Evolutionary conservation across 192 early-diverging fungal species (phyloP).

Genomic region (Mortierella claussenii): DNA sequence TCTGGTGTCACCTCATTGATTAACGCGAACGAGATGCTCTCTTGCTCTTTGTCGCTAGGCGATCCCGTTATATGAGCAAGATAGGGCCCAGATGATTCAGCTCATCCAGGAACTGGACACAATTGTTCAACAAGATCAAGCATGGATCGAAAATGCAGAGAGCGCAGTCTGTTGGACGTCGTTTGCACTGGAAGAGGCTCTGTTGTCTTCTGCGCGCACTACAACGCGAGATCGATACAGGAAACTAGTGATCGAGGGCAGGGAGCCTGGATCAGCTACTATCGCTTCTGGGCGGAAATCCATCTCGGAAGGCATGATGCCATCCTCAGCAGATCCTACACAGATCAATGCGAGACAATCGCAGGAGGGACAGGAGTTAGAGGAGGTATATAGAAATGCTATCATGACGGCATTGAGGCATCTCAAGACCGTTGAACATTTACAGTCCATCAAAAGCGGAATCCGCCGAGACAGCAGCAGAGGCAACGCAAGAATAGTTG

Average conservation of each 20-base stretch:
- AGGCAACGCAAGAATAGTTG: neutral
- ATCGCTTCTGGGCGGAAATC: neutral
- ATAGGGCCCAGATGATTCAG: conserved; percentile 17
- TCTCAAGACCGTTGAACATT: conserved; percentile 17
- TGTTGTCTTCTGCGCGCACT: neutral
- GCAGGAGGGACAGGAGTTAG: neutral
- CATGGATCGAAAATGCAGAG: conserved; percentile 23
- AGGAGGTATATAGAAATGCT: conserved; percentile 5
- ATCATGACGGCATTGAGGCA: conserved; percentile 21
- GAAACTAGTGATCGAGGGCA: too few relatives aligned
- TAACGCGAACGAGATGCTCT: neutral
- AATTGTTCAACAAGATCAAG: conserved; percentile 12
- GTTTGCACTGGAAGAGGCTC: conserved; percentile 29
- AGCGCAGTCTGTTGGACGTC: conserved; percentile 9
- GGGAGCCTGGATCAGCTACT: too few relatives aligned
- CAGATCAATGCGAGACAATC: neutral
- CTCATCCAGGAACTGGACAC: conserved; percentile 27
- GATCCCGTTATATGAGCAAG: conserved; percentile 36
- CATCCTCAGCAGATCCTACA: too few relatives aligned
- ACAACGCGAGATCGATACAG: neutral
- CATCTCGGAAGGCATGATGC: neutral
- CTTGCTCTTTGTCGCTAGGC: neutral
- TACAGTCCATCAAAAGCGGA: neutral
- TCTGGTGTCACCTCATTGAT: too few relatives aligned
- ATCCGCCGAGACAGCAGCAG: neutral